Conservation (phyloP, 805 yeast species). For the Saccharomycopsis selenospora region DNA sequence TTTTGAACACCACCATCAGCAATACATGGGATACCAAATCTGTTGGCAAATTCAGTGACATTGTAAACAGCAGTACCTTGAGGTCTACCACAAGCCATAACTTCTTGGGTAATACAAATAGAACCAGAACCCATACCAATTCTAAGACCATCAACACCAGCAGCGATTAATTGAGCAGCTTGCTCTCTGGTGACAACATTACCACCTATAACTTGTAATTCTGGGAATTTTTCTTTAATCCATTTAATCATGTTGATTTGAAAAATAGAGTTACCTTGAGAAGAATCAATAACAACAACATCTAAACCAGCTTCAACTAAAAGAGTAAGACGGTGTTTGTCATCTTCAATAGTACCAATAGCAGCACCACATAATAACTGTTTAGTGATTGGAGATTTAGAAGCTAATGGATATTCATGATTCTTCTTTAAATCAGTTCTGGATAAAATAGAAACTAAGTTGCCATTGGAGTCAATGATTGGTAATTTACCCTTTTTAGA, state of each 20-base stretch:
- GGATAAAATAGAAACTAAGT: conserved; percentile 80
- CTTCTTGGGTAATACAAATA: conserved; percentile 98
- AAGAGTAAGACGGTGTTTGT: conserved; percentile 73
- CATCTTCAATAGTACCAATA: conserved; percentile 88
- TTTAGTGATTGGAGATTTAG: conserved; percentile 87
- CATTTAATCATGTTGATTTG: conserved; percentile 90
- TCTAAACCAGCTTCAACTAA: conserved; percentile 95
- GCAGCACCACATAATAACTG: conserved; percentile 99
- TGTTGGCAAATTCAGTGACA: conserved; percentile 88
- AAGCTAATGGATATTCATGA: conserved; percentile 87
- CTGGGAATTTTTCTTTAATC: conserved; percentile 75
- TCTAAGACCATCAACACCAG: conserved; percentile 97
- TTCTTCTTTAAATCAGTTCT: conserved; percentile 97
- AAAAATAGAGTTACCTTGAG: conserved; percentile 95
- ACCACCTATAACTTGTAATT: conserved; percentile 90
- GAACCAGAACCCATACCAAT: conserved; percentile 99
- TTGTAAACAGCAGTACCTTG: conserved; percentile 98
- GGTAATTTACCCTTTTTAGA: conserved; percentile 98
- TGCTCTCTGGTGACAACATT: conserved; percentile 98
- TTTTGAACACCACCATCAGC: conserved; percentile 99
- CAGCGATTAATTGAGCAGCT: conserved; percentile 89
- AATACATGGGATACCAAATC: conserved; percentile 96
- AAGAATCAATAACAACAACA: conserved; percentile 90
- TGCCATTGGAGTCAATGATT: conserved; percentile 70
- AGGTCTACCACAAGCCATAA: conserved; percentile 99